Percentiles rank a stretch among this genome's conserved stretches.
Evolutionary conservation across 2,329 filamentous ascomycete species (phyloP).

Genomic region (Plectosphaerella sp.): DNA sequence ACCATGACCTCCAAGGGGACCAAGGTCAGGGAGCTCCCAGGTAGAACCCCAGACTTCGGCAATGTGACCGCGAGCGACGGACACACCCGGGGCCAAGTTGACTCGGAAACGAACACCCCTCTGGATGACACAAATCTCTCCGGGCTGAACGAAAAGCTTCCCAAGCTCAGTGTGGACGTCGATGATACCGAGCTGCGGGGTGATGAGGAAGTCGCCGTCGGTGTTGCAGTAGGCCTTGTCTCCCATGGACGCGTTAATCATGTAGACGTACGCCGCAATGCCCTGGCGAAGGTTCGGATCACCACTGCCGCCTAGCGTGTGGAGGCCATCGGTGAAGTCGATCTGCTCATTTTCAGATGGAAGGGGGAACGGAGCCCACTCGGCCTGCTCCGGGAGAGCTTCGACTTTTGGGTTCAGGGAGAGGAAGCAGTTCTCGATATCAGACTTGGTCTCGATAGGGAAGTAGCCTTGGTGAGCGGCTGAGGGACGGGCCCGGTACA

Average conservation of each 20-base stretch:
- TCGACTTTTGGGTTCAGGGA: neutral
- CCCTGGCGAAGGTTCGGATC: constrained; percentile 46
- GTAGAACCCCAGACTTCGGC: constrained; percentile 61
- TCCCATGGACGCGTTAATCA: constrained; percentile 40
- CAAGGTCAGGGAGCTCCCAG: constrained; percentile 60
- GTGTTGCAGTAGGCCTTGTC: constrained; percentile 43
- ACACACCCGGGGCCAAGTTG: constrained; percentile 42
- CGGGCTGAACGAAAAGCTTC: constrained; percentile 54
- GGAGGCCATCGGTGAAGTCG: constrained; percentile 42
- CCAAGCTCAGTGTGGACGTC: constrained; percentile 65
- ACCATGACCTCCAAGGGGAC: constrained; percentile 59
- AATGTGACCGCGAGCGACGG: constrained; percentile 54
- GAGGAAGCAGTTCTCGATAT: neutral
- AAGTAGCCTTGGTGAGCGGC: constrained; percentile 22
- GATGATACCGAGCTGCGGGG: constrained; percentile 57
- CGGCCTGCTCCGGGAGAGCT: neutral
- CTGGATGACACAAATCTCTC: constrained; percentile 61
- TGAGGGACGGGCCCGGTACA: constrained; percentile 20
- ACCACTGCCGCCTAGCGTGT: constrained; percentile 43
- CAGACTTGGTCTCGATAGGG: neutral
- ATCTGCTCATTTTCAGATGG: constrained; percentile 9
- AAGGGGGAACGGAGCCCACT: neutral
- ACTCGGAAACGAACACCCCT: constrained; percentile 60
- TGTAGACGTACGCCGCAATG: constrained; percentile 43
- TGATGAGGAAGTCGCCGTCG: constrained; percentile 62